A percentile compares a stretch with the other conserved stretches of the same genome.
phyloP scores from a whole-genome alignment of 1,284 basidiomycete genomes.

The Erythrobasidium hasegawianum region DNA sequence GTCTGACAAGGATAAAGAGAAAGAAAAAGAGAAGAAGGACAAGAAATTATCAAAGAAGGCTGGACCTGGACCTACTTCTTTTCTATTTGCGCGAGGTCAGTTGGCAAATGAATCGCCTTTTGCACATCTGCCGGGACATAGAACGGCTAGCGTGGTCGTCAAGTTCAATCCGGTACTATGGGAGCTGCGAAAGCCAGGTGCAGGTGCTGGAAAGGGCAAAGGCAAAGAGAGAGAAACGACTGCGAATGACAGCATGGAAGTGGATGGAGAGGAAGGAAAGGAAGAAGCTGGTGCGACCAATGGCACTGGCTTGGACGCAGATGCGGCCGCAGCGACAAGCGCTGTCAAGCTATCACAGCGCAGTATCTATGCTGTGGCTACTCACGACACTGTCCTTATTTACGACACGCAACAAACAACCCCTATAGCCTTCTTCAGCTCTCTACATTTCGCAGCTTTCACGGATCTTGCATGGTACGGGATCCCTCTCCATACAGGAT shows the following conservation, averaged over 20 bases:
- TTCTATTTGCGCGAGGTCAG: constrained; percentile 91
- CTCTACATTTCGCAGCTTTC: constrained; percentile 95
- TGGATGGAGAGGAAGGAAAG: constrained; percentile 6
- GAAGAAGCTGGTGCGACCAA: neutral
- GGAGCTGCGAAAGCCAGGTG: constrained; percentile 62
- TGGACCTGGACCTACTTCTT: constrained; percentile 66
- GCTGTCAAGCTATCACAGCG: constrained; percentile 82
- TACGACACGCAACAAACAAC: constrained; percentile 96
- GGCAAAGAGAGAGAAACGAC: constrained; percentile 8
- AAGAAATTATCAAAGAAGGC: constrained; percentile 54
- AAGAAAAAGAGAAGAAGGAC: constrained; percentile 36
- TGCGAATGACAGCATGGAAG: constrained; percentile 49
- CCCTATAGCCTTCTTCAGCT: constrained; percentile 87
- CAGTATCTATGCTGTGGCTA: constrained; percentile 92
- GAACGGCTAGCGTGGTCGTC: constrained; percentile 89
- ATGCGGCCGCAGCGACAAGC: neutral
- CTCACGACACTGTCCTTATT: constrained; percentile 90
- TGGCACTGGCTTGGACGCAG: neutral
- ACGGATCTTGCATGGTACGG: constrained; percentile 91
- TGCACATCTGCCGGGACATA: constrained; percentile 91
- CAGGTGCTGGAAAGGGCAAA: constrained; percentile 65
- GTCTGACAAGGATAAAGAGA: constrained; percentile 18
- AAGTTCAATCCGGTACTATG: constrained; percentile 91
- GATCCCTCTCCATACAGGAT: constrained; percentile 39
- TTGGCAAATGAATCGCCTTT: constrained; percentile 63